These are phyloP conservation scores for Fragaria iinumae DNA, from an alignment of 306 rosid genomes.

Conservation along the genomic window DNA sequence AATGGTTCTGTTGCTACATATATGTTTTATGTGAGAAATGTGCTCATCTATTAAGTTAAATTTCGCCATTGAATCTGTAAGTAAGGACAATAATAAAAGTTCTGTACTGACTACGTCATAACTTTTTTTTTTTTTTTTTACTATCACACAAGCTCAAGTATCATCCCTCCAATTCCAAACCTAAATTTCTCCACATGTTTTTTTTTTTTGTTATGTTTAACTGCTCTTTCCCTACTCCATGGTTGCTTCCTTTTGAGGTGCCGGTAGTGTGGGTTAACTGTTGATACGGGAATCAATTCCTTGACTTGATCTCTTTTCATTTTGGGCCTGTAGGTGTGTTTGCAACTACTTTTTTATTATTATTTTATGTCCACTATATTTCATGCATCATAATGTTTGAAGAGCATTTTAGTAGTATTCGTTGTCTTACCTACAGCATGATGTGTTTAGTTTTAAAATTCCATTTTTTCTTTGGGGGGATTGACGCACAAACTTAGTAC, in stretches of 20 bases:
- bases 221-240: neutral
- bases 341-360: conserved; percentile 2
- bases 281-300: neutral
- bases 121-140: neutral
- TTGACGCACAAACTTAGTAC: neutral
- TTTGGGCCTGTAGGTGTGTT: neutral
- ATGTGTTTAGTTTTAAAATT: neutral
- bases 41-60: neutral
- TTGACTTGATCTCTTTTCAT: neutral
- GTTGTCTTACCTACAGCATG: neutral
- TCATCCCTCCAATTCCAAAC: neutral
- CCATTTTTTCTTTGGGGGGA: neutral
- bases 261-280: neutral
- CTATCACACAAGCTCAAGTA: neutral
- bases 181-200: neutral
- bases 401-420: neutral
- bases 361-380: neutral
- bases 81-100: neutral
- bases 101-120: neutral
- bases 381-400: neutral
- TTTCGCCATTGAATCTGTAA: neutral
- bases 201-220: too few relatives aligned
- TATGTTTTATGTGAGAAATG: neutral
- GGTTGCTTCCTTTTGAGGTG: neutral
- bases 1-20: neutral